These are phyloP conservation scores for Chalaropsis thielavioides DNA, from an alignment of 2,329 filamentous ascomycete genomes.

Conservation along the genomic window DNA sequence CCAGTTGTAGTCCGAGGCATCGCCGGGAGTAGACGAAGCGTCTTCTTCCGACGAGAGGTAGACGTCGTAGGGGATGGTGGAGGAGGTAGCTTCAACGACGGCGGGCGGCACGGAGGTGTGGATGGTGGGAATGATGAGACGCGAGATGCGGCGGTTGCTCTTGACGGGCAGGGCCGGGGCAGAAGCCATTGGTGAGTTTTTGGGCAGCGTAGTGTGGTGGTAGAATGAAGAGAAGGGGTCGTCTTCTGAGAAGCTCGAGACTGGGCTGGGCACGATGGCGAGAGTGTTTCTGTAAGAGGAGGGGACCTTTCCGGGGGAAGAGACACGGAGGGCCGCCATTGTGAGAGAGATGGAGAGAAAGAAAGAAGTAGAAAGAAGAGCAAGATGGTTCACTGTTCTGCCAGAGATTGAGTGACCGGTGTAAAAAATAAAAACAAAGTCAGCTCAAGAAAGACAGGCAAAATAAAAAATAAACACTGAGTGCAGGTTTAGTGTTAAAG, in stretches of 20 bases:
- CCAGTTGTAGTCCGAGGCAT: slow-evolving; percentile 41
- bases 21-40: slow-evolving; percentile 46
- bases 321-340: slow-evolving; percentile 13
- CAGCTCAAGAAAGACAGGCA: background rate
- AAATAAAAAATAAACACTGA: background rate
- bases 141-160: slow-evolving; percentile 32
- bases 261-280: slow-evolving; percentile 16
- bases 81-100: background rate
- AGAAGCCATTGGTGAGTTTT: slow-evolving; percentile 1
- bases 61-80: slow-evolving; percentile 37
- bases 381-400: slow-evolving; percentile 9
- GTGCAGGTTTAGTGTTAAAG: background rate
- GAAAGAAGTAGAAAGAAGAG: background rate
- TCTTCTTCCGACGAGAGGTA: slow-evolving; percentile 55
- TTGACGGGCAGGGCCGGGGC: slow-evolving; percentile 31
- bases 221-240: slow-evolving; percentile 13
- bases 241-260: slow-evolving; percentile 18
- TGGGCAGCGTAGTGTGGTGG: slow-evolving; percentile 13
- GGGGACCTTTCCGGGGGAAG: slow-evolving; percentile 9
- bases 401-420: slow-evolving; percentile 15
- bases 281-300: slow-evolving; percentile 16
- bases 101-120: slow-evolving; percentile 1
- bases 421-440: background rate
- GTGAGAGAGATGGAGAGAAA: background rate
- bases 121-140: slow-evolving; percentile 25